Evolutionary conservation across 2,329 filamentous ascomycete genomes (phyloP), one percentile per base, ranked within the genome.

Genomic region (Botrytis paeoniae): DNA sequence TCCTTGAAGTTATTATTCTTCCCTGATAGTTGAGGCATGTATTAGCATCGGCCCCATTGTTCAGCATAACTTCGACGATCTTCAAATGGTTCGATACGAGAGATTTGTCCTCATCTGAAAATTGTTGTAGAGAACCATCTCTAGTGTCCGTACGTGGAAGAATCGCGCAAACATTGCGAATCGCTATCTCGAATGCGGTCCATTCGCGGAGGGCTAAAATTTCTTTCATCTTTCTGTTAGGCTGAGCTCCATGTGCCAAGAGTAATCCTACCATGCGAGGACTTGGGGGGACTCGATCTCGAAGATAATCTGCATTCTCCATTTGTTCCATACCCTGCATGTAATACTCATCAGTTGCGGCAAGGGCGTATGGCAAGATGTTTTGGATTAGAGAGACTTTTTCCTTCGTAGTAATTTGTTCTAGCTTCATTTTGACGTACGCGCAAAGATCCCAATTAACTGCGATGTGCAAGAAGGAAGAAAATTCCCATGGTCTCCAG

Each of bases 311-410:
- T 3, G 35, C 9, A 4, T 37, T 66, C 7, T 69, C 48, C 35
- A 32, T 57, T 25, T 59, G 32, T 2, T 69, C 68, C 68, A 62
- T 39, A 18, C 54, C 39, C 1, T 37, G 20, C 3, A 62, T 1
- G n/a, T 45, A 62, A 3, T 61, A 48, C 8, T 45, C 43, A 20
- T 70, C 68, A 20, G 39, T 39, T 62, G 8, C 22, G 3, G 54
- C 68, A 45, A 48, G 68, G 1, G 57, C 68, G 14, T 62, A 70
- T 45, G n/a, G n/a, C n/a, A n/a, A n/a, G n/a, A n/a, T n/a, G n/a
- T n/a, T n/a, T n/a, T n/a, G n/a, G n/a, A n/a, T n/a, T n/a, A n/a
- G n/a, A n/a, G n/a, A n/a, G n/a, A n/a, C n/a, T n/a, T n/a, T n/a
- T n/a, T n/a, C n/a, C n/a, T n/a, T n/a, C n/a, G n/a, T n/a, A n/a